A percentile compares a stretch with the other conserved stretches of the same genome.
These are phyloP conservation scores for Pseudonitzschia delicatissima DNA, from an alignment of 108 stramenopile species.

Conservation along the genomic window DNA sequence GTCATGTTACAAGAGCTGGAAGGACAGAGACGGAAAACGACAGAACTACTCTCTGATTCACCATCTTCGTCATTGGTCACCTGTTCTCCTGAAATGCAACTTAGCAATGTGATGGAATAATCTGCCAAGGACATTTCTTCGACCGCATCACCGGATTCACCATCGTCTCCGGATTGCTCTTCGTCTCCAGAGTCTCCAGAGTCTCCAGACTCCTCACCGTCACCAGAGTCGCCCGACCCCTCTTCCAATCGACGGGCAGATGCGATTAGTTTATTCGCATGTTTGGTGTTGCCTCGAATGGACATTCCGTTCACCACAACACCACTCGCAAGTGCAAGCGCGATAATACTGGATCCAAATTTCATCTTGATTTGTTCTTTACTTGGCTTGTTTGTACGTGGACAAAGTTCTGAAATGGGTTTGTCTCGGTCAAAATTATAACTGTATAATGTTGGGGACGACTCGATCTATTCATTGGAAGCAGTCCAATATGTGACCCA, in stretches of 20 bases:
- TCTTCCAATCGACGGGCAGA: background rate
- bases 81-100: background rate
- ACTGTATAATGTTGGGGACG: no score
- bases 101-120: constrained; percentile 1
- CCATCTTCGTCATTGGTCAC: background rate
- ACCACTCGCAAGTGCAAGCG: background rate
- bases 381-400: constrained; percentile 27
- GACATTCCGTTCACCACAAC: background rate
- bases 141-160: background rate
- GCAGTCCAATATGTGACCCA: no score
- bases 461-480: no score
- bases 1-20: background rate
- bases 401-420: no score
- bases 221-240: background rate
- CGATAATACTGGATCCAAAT: background rate
- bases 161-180: background rate
- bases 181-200: no score
- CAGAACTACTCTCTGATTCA: background rate
- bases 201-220: background rate
- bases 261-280: background rate
- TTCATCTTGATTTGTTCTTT: background rate
- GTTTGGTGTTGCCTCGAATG: background rate
- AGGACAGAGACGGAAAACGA: constrained; percentile 8
- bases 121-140: background rate
- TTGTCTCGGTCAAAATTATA: no score